Percentiles rank a stretch among this genome's conserved stretches.
phyloP scores from a whole-genome alignment of 441 rosid species.

The Aleurites moluccanus region DNA sequence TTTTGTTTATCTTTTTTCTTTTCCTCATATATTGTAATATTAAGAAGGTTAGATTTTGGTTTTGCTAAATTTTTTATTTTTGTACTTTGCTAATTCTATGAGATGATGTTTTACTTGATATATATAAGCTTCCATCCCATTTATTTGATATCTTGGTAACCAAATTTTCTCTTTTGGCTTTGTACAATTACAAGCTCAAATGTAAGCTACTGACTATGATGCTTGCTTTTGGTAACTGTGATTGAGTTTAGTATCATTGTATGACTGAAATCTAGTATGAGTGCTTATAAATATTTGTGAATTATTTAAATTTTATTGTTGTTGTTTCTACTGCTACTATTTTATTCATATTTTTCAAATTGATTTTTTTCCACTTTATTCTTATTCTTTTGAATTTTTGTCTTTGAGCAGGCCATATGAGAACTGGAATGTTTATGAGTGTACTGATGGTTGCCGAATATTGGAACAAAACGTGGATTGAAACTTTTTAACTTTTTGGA shows the following conservation, averaged over 20 bases:
- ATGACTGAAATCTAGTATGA: not conserved
- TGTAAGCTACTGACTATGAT: slow-evolving; percentile 42
- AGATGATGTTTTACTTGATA: slow-evolving; percentile 39
- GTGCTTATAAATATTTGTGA: too few relatives aligned
- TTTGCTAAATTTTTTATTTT: not conserved
- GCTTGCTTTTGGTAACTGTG: not conserved
- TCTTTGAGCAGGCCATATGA: slow-evolving; percentile 52
- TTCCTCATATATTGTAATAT: not conserved
- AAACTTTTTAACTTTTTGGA: too few relatives aligned
- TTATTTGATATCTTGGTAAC: slow-evolving; percentile 48
- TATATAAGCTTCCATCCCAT: slow-evolving; percentile 69
- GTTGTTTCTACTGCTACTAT: not conserved
- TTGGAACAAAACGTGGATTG: slow-evolving; percentile 61
- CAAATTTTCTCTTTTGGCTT: slow-evolving; percentile 60
- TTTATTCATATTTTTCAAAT: not conserved
- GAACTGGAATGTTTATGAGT: slow-evolving; percentile 44
- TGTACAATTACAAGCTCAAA: slow-evolving; percentile 58
- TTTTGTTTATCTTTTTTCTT: not conserved
- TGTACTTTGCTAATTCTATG: too few relatives aligned
- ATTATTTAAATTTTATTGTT: not conserved
- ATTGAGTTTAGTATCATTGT: not conserved
- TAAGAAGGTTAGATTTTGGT: not conserved
- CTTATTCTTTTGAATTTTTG: slow-evolving; percentile 7
- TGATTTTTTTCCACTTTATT: not conserved
- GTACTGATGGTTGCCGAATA: slow-evolving; percentile 31